Conservation (phyloP, 129 eudicot genomes). For the Centrapalus pauciflorus region DNA sequence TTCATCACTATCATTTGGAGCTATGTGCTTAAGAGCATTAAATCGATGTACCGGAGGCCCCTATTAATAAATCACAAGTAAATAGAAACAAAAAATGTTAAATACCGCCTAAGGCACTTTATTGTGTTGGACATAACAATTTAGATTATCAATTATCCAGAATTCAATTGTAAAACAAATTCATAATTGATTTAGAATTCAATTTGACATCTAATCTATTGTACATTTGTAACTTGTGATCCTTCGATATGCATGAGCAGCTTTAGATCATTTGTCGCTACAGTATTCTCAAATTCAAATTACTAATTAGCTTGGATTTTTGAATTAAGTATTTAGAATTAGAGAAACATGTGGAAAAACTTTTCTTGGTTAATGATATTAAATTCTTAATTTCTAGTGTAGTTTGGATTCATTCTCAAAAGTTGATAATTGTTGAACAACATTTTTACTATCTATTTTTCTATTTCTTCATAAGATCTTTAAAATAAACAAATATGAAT, state of each 20-base stretch:
- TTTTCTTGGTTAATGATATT: not conserved
- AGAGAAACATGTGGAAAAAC: not conserved
- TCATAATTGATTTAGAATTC: not conserved
- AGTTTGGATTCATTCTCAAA: not conserved
- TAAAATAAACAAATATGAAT: not conserved
- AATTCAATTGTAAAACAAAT: not conserved
- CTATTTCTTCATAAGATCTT: not conserved
- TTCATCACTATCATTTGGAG: constrained; percentile 50
- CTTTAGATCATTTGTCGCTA: not conserved
- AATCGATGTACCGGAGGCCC: constrained; percentile 62
- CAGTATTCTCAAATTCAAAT: not conserved
- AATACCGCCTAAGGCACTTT: not conserved
- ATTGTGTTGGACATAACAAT: not conserved
- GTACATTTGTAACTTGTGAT: not conserved
- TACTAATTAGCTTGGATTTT: not conserved
- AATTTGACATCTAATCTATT: not conserved
- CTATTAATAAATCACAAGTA: constrained; percentile 22
- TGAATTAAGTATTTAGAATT: not conserved
- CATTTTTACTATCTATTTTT: not conserved
- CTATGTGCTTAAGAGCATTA: constrained; percentile 61
- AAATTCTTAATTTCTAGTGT: not conserved
- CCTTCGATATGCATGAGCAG: not conserved
- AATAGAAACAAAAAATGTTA: constrained; percentile 7
- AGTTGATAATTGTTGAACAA: not conserved
- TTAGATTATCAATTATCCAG: not conserved